These are phyloP conservation scores for Backusella parvicylindrica DNA, from an alignment of 192 early-diverging fungal genomes.

Conservation along the genomic window DNA sequence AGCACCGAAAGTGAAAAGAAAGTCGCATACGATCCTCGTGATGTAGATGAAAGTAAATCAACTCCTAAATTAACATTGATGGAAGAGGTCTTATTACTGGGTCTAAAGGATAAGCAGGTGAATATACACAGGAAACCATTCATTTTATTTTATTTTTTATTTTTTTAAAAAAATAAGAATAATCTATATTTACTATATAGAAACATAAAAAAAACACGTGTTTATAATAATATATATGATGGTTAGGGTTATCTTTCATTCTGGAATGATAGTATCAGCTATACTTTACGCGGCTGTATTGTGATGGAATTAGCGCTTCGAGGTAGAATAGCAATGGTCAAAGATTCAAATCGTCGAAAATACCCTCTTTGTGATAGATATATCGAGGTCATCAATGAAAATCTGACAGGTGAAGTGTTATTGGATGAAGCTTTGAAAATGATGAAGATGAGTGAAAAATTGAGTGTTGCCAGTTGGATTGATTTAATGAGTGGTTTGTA, in stretches of 20 bases:
- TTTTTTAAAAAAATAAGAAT: neutral
- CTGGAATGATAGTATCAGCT: constrained; percentile 99
- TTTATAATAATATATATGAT: neutral
- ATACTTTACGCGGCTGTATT: constrained; percentile 92
- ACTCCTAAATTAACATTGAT: constrained; percentile 82
- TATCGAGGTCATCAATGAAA: constrained; percentile 80
- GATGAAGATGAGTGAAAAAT: constrained; percentile 83
- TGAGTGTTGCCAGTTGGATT: constrained; percentile 92
- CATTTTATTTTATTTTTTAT: neutral
- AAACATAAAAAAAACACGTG: neutral
- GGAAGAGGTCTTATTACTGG: constrained; percentile 92
- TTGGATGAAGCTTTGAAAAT: constrained; percentile 91
- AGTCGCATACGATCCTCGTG: constrained; percentile 51
- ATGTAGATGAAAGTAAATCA: constrained; percentile 42
- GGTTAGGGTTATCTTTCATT: constrained; percentile 91
- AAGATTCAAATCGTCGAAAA: constrained; percentile 75
- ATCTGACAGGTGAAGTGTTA: constrained; percentile 89
- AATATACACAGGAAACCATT: neutral
- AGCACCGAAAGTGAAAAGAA: constrained; percentile 28
- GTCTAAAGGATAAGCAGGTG: constrained; percentile 91
- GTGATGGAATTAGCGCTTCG: constrained; percentile 95
- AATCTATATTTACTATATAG: constrained; percentile 3
- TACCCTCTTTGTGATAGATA: constrained; percentile 77
- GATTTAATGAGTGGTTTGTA: constrained; percentile 91
- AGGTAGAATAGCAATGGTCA: constrained; percentile 81